Conservation (phyloP, 768 basidiomycete genomes). For the Leccinum imitatum region DNA sequence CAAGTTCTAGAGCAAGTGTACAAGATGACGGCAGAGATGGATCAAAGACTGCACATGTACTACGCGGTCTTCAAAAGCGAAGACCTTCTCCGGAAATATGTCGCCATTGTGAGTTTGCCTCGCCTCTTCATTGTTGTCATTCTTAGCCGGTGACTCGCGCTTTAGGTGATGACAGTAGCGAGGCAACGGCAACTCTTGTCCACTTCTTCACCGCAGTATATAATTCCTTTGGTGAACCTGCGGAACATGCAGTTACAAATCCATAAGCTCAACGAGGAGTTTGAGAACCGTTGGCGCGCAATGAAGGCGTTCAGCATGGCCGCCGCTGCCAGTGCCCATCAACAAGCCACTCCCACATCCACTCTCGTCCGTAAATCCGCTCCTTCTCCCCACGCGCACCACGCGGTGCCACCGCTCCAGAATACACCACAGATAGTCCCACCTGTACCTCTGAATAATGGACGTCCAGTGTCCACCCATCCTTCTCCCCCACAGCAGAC, state of each 20-base stretch:
- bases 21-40: slow-evolving; percentile 47
- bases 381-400: slow-evolving; percentile 6
- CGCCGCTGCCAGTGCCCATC: slow-evolving; percentile 7
- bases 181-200: slow-evolving; percentile 33
- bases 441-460: slow-evolving; percentile 27
- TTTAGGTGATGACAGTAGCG: slow-evolving; percentile 44
- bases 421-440: slow-evolving; percentile 21
- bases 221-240: slow-evolving; percentile 38
- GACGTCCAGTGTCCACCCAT: slow-evolving; percentile 33
- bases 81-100: slow-evolving; percentile 46
- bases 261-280: slow-evolving; percentile 41
- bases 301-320: slow-evolving; percentile 20
- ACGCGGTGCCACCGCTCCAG: slow-evolving; percentile 17
- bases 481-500: slow-evolving; percentile 18
- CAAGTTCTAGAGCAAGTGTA: slow-evolving; percentile 47
- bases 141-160: slow-evolving; percentile 8
- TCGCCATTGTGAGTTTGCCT: slow-evolving; percentile 50
- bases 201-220: slow-evolving; percentile 29
- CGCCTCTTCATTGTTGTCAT: slow-evolving; percentile 12
- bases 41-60: slow-evolving; percentile 49
- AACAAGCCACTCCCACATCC: slow-evolving; percentile 1
- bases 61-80: slow-evolving; percentile 47
- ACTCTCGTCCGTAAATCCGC: slow-evolving; percentile 4
- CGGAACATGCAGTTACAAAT: slow-evolving; percentile 46
- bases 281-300: slow-evolving; percentile 31